A percentile compares a stretch with the other conserved stretches of the same genome.
Conservation (phyloP, 495 filamentous ascomycete genomes). For the Schizothecium vesticola region DNA sequence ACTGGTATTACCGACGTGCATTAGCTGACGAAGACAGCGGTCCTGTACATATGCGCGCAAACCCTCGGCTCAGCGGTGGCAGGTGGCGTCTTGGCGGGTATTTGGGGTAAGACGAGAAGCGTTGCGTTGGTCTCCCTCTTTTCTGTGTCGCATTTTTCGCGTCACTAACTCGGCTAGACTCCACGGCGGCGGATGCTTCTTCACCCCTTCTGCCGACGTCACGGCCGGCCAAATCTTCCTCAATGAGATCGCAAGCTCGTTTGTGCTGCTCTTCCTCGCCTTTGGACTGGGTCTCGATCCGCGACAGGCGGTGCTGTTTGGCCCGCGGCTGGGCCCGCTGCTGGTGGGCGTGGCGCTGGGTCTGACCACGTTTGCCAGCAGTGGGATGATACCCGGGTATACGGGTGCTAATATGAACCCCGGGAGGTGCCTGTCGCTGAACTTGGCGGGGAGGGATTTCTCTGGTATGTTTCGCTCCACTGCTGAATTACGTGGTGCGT, state of each 20-base stretch:
- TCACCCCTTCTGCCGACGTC: not conserved
- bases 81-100: not conserved
- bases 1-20: not conserved
- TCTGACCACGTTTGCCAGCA: slow-evolving; percentile 40
- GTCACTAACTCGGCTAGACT: not conserved
- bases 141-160: not conserved
- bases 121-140: not conserved
- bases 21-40: not conserved
- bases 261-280: slow-evolving; percentile 26
- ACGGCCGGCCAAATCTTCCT: not conserved
- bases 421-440: slow-evolving; percentile 23
- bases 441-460: slow-evolving; percentile 24
- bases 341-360: slow-evolving; percentile 48
- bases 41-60: not conserved
- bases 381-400: slow-evolving; percentile 44
- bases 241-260: not conserved
- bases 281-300: slow-evolving; percentile 54
- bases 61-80: not conserved
- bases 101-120: not conserved
- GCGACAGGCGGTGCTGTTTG: slow-evolving; percentile 46
- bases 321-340: slow-evolving; percentile 47
- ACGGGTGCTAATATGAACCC: slow-evolving; percentile 33
- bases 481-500: not conserved
- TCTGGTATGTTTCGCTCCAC: slow-evolving; percentile 17
- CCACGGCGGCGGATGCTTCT: slow-evolving; percentile 8